phyloP scores from a whole-genome alignment of 1,139 yeast genomes.

The Yamadazyma dendronema region DNA sequence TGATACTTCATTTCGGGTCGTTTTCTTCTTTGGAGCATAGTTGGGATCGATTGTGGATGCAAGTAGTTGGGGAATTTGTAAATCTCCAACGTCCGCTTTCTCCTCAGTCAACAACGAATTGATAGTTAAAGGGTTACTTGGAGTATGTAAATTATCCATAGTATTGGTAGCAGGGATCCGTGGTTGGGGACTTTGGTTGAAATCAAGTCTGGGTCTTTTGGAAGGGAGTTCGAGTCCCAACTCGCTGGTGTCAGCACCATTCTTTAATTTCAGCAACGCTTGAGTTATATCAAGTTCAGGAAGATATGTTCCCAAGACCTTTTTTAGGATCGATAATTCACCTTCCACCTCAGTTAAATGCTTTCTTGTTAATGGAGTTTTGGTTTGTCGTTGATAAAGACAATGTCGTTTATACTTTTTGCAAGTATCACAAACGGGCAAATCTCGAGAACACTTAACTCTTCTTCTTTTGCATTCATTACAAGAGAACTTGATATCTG shows the following conservation, averaged over 20 bases:
- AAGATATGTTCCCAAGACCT: constrained; percentile 8
- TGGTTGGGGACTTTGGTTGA: no score
- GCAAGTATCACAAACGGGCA: constrained; percentile 17
- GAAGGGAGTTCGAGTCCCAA: constrained; percentile 2
- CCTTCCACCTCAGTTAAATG: constrained; percentile 21
- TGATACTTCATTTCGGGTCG: constrained; percentile 10
- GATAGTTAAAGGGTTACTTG: no score
- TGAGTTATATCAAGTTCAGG: constrained; percentile 14
- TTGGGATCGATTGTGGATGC: constrained; percentile 9
- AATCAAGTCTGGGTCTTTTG: no score
- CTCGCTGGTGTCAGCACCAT: constrained; percentile 16
- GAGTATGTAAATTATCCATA: no score
- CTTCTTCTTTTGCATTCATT: constrained; percentile 20
- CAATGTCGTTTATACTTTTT: constrained; percentile 18
- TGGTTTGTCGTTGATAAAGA: constrained; percentile 16
- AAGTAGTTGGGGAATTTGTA: constrained; percentile 13
- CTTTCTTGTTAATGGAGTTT: constrained; percentile 19
- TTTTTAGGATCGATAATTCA: constrained; percentile 13
- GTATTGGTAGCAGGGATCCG: no score
- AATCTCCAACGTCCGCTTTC: not conserved
- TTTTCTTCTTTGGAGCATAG: constrained; percentile 2
- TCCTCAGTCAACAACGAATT: not conserved
- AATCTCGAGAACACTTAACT: constrained; percentile 18
- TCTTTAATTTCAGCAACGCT: constrained; percentile 11
- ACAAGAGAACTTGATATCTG: constrained; percentile 13